Percentiles rank a stretch among this genome's conserved stretches.
Conservation (phyloP, 73 alveolate genomes). For the Symbiodinium natans region DNA sequence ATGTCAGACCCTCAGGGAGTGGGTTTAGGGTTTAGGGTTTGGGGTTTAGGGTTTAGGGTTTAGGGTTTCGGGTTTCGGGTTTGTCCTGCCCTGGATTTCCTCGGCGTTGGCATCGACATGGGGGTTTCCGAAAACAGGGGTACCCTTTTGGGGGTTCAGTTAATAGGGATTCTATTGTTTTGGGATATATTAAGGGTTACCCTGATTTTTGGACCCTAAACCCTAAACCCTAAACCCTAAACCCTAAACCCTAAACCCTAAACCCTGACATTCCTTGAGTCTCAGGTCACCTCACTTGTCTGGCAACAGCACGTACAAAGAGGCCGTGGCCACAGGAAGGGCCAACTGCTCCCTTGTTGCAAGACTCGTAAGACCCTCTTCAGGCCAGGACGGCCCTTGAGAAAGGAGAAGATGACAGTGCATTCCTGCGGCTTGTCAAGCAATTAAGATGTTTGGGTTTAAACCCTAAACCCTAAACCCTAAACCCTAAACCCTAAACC, state of each 20-base stretch:
- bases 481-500: too few relatives aligned
- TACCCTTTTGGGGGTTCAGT: too few relatives aligned
- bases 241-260: background rate
- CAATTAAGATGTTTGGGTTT: background rate
- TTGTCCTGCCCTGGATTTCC: too few relatives aligned
- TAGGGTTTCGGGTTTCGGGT: too few relatives aligned
- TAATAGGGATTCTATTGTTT: too few relatives aligned
- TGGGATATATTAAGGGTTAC: too few relatives aligned
- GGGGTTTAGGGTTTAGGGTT: too few relatives aligned
- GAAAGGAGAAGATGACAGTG: slow-evolving; percentile 40
- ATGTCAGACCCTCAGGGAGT: background rate
- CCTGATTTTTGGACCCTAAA: background rate
- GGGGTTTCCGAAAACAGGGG: too few relatives aligned
- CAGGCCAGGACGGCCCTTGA: slow-evolving; percentile 69
- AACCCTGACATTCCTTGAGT: background rate
- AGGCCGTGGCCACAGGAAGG: background rate
- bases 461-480: background rate
- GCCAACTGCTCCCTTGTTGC: too few relatives aligned
- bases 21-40: background rate
- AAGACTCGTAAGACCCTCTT: background rate
- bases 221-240: background rate
- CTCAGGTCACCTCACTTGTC: slow-evolving; percentile 77
- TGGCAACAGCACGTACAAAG: slow-evolving; percentile 38
- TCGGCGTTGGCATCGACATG: too few relatives aligned
- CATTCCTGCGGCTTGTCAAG: too few relatives aligned